Evolutionary conservation across 2,329 filamentous ascomycete species (phyloP), one percentile per base, ranked within the genome.

Genomic region (Claviceps humidiphila): DNA sequence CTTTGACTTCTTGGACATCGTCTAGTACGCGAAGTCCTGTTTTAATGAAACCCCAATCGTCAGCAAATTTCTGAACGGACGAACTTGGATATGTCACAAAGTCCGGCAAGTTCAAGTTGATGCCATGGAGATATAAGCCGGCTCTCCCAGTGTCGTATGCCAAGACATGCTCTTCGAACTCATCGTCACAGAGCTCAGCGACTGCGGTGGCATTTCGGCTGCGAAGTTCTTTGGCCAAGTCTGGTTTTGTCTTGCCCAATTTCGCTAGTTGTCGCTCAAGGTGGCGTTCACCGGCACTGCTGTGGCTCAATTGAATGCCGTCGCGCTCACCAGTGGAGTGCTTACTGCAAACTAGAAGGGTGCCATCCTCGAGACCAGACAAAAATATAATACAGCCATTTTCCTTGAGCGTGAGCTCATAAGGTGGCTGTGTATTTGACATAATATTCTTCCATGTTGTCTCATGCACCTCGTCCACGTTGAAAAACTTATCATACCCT

Each of bases 331-430:
- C 93, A 0, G 90, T 97, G 0, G 93, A 97, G 67, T 98, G 93
- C 65, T 98, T 98, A 75, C 91, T 97, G 78, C 91, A 97, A n/a
- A 98, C 90, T 7, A 98, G 74, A 9, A 98, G 74, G 1, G 87
- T 89, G 39, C 81, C 90, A 61, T 96, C 90, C 61, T 94, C 87
- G 22, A 98, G 74, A 14, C 90, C 93, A 16, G 89, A 85, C 45
- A 98, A 82, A 72, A 98, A 98, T 59, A 98, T 96, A 68, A 98
- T 98, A 68, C 93, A 98, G n/a, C 93, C 93, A 62, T 98, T 98
- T 69, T 98, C 93, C 71, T 98, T 98, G 50, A 97, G 81, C 53
- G 89, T 97, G 52, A 98, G 73, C 69, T 98, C 93, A 61, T 97
- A 98, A 0, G 93, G 93, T 0, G 89, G 89, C 57, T 80, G 73